A percentile compares a stretch with the other conserved stretches of the same genome.
Conservation (phyloP, 192 early-diverging fungal species). For the Chytriomyces hyalinus region DNA sequence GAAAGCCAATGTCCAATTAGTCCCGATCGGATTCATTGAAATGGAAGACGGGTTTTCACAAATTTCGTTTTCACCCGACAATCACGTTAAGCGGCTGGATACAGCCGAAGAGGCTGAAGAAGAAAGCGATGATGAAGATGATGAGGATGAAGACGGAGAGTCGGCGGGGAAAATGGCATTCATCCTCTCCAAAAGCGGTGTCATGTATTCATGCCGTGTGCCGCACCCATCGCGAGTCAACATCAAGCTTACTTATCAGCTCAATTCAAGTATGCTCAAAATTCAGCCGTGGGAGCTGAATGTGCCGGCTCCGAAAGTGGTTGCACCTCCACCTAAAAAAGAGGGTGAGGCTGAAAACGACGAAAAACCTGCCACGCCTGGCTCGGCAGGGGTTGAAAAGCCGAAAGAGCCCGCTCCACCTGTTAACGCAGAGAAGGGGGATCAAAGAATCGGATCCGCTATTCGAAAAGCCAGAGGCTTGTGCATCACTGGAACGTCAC, state of each 20-base stretch:
- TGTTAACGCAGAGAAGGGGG: conserved; percentile 13
- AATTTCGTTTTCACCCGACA: conserved; percentile 58
- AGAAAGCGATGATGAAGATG: conserved; percentile 42
- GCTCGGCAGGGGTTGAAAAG: not conserved
- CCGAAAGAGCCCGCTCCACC: not conserved
- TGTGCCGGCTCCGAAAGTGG: conserved; percentile 41
- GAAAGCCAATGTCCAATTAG: conserved; percentile 38
- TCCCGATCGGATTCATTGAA: conserved; percentile 60
- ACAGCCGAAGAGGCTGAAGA: conserved; percentile 34
- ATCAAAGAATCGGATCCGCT: conserved; percentile 44
- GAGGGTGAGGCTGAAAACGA: conserved; percentile 32
- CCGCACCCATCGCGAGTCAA: conserved; percentile 46
- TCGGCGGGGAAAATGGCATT: conserved; percentile 44
- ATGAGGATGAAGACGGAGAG: conserved; percentile 21
- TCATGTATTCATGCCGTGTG: conserved; percentile 42
- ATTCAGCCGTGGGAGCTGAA: conserved; percentile 50
- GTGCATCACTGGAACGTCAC: conserved; percentile 40
- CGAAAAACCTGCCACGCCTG: conserved; percentile 5
- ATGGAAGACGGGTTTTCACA: conserved; percentile 32
- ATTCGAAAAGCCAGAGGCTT: conserved; percentile 53
- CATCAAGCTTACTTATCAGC: conserved; percentile 49
- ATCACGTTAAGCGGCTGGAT: conserved; percentile 38
- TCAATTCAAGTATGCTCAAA: conserved; percentile 23
- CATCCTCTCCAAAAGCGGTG: conserved; percentile 46
- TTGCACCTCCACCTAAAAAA: conserved; percentile 14